These are phyloP conservation scores for Bondarzewia mesenterica DNA, from an alignment of 1,284 basidiomycete species.

Conservation along the genomic window DNA sequence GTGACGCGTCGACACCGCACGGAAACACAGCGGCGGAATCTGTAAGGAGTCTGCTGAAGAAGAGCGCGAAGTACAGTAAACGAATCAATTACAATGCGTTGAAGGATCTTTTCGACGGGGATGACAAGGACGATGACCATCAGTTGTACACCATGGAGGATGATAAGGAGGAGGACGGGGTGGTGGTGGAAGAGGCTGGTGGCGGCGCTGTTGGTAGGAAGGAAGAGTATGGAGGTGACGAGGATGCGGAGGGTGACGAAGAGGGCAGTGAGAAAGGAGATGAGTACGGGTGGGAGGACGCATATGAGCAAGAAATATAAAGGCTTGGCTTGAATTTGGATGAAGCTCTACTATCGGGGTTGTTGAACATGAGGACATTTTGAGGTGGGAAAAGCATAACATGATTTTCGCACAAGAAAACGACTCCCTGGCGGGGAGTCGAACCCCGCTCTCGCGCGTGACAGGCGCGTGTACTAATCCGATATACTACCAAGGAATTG, in stretches of 20 bases:
- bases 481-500: too few species aligned
- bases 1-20: conserved; percentile 65
- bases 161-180: conserved; percentile 41
- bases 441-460: conserved; percentile 33
- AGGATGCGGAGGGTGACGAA: conserved; percentile 17
- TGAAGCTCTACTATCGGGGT: too few species aligned
- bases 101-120: conserved; percentile 54
- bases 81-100: conserved; percentile 87
- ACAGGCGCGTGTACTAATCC: too few species aligned
- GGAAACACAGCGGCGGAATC: conserved; percentile 76
- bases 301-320: conserved; percentile 36
- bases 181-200: conserved; percentile 39
- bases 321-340: not conserved
- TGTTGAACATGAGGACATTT: too few species aligned
- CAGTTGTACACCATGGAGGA: conserved; percentile 36
- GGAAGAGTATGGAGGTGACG: conserved; percentile 19
- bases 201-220: conserved; percentile 26
- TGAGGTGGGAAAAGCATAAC: too few species aligned
- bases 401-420: too few species aligned
- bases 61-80: conserved; percentile 78
- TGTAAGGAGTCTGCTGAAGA: conserved; percentile 72
- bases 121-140: conserved; percentile 24
- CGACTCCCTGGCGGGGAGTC: too few species aligned
- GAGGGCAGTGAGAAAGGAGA: conserved; percentile 29
- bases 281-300: conserved; percentile 31